Conservation (phyloP, 164 flowering plant species). For the Vitis amurensis region DNA sequence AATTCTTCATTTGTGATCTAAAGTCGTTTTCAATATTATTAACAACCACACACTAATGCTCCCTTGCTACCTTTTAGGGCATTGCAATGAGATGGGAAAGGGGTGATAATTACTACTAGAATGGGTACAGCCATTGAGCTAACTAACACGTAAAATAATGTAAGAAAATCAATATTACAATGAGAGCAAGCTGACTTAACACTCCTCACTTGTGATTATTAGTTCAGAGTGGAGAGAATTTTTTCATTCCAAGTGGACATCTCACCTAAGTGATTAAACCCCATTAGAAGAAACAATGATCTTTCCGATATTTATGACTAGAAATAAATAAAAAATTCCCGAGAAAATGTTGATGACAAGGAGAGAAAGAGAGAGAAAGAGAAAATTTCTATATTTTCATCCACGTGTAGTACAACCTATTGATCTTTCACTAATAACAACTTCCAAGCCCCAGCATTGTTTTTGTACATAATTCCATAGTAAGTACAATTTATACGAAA, state of each 20-base stretch:
- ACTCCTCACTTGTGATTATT: background rate
- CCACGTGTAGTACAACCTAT: conserved; percentile 14
- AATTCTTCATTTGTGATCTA: background rate
- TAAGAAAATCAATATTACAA: conserved; percentile 4
- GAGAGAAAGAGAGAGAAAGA: conserved; percentile 23
- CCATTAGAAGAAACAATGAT: background rate
- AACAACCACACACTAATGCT: too few species aligned
- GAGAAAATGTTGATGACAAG: conserved; percentile 1
- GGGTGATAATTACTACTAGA: conserved; percentile 17
- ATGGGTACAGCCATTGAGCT: conserved; percentile 5
- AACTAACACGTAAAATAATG: conserved; percentile 19
- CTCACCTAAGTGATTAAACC: conserved; percentile 6
- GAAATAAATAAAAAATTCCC: background rate
- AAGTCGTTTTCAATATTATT: too few species aligned
- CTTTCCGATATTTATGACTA: background rate
- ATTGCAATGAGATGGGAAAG: background rate
- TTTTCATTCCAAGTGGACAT: conserved; percentile 15
- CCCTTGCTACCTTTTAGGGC: too few species aligned
- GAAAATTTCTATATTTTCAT: conserved; percentile 11
- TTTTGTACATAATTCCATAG: conserved; percentile 22
- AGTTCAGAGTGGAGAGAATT: too few species aligned
- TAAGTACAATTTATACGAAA: conserved; percentile 18
- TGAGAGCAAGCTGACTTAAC: conserved; percentile 16
- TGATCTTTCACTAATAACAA: conserved; percentile 20
- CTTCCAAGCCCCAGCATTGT: background rate